These are phyloP conservation scores for Chaetomium fimeti DNA, from an alignment of 495 filamentous ascomycete genomes.

Conservation along the genomic window DNA sequence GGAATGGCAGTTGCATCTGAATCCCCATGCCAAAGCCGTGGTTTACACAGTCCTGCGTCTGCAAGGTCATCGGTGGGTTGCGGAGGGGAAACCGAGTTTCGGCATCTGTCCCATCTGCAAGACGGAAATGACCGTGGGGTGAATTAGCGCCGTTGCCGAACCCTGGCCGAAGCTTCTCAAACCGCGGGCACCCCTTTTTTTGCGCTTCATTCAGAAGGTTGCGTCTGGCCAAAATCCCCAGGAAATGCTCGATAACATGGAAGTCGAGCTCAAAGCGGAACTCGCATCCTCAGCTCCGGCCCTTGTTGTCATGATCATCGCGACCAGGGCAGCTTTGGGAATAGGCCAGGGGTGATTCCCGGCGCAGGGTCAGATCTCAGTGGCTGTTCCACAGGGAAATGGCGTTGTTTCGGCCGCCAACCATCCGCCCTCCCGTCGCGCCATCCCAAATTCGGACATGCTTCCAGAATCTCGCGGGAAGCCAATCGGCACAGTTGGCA, in stretches of 20 bases:
- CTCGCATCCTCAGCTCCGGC: conserved; percentile 12
- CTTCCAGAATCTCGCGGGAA: conserved; percentile 10
- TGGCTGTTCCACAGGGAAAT: conserved; percentile 7
- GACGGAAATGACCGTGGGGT: neutral
- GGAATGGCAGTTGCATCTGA: neutral
- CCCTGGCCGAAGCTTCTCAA: neutral
- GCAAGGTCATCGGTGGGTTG: conserved; percentile 9
- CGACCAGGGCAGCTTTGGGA: neutral
- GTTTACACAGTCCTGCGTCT: conserved; percentile 15
- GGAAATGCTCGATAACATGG: neutral
- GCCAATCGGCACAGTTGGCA: conserved; percentile 7
- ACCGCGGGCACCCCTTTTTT: neutral
- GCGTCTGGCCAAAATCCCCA: neutral
- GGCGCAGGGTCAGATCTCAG: conserved; percentile 14
- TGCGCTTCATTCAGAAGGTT: neutral
- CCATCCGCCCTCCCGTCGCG: conserved; percentile 16
- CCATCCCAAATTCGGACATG: conserved; percentile 5
- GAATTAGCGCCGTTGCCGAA: neutral
- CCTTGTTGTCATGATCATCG: conserved; percentile 7
- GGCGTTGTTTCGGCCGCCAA: conserved; percentile 3
- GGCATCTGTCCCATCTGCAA: neutral
- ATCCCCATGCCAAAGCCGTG: conserved; percentile 1
- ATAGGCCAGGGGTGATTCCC: neutral
- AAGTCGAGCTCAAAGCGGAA: conserved; percentile 5
- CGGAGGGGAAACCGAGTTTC: neutral